phyloP scores from a whole-genome alignment of 2,329 filamentous ascomycete species.

The Penicillium sp. region DNA sequence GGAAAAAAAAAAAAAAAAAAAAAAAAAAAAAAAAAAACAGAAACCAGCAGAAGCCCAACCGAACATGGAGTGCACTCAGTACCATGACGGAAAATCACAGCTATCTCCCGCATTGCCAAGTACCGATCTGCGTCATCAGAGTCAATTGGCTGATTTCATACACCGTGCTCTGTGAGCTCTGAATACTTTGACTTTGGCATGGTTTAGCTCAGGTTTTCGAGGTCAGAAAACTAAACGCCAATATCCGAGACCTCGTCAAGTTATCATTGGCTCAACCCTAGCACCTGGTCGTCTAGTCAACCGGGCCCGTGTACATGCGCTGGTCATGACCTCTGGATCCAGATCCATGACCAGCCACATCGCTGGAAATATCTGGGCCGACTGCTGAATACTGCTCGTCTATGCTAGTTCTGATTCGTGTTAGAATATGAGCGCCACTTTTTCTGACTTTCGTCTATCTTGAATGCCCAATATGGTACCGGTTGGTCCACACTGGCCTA shows the following conservation, averaged over 20 bases:
- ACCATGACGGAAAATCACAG: constrained; percentile 1
- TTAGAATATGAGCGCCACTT: constrained; percentile 11
- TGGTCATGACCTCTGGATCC: constrained; percentile 13
- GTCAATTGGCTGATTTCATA: constrained; percentile 11
- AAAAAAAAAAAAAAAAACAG: background rate
- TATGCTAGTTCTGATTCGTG: constrained; percentile 8
- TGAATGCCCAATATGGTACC: constrained; percentile 9
- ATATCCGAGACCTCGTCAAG: background rate
- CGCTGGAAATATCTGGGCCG: constrained; percentile 8
- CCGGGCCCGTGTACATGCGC: constrained; percentile 8
- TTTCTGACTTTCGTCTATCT: background rate
- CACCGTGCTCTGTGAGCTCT: constrained; percentile 7
- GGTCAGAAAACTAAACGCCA: constrained; percentile 2
- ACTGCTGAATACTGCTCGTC: constrained; percentile 3
- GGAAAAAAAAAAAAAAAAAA: no score
- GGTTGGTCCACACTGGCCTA: constrained; percentile 1
- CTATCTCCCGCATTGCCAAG: constrained; percentile 16
- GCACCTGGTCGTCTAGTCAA: constrained; percentile 17
- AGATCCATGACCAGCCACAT: constrained; percentile 7
- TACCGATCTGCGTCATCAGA: constrained; percentile 9
- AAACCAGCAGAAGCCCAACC: background rate
- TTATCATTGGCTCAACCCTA: constrained; percentile 10
- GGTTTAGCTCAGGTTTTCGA: constrained; percentile 1
- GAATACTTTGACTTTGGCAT: constrained; percentile 12
- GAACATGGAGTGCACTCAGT: background rate